A percentile compares a stretch with the other conserved stretches of the same genome.
Evolutionary conservation across 2,329 filamentous ascomycete genomes (phyloP).

Genomic region (Hymenoscyphus fructigenus): DNA sequence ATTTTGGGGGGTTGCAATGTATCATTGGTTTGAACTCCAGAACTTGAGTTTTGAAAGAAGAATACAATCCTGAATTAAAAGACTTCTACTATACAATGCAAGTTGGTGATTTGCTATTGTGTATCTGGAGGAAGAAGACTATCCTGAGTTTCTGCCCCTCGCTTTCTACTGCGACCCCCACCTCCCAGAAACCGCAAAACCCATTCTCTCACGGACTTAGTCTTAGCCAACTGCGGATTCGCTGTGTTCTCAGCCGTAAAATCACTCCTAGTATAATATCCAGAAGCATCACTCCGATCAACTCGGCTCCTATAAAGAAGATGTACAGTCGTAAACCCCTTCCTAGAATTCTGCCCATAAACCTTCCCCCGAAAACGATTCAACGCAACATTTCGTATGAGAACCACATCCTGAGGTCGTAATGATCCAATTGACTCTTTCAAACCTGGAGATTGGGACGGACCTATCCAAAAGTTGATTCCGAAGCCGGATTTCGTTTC

Average conservation of each 20-base stretch:
- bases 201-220: conserved; percentile 72
- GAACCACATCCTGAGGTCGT: conserved; percentile 71
- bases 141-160: background rate
- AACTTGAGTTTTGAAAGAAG: too few relatives aligned
- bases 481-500: conserved; percentile 79
- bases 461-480: conserved; percentile 78
- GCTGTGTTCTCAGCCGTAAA: conserved; percentile 36
- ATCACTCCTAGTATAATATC: conserved; percentile 55
- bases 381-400: conserved; percentile 78
- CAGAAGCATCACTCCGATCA: conserved; percentile 51
- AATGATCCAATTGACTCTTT: conserved; percentile 45
- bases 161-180: conserved; percentile 5
- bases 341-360: conserved; percentile 78
- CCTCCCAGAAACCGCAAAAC: conserved; percentile 65
- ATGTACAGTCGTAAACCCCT: conserved; percentile 66
- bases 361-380: conserved; percentile 73
- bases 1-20: too few relatives aligned
- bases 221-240: conserved; percentile 59
- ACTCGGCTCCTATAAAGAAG: conserved; percentile 60
- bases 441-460: conserved; percentile 22
- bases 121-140: conserved; percentile 7
- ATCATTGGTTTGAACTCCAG: too few relatives aligned
- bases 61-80: too few relatives aligned
- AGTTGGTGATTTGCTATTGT: too few relatives aligned
- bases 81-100: too few relatives aligned